Evolutionary conservation across 2,329 filamentous ascomycete species (phyloP).

Genomic region (Sclerotinia sclerotiorum): DNA sequence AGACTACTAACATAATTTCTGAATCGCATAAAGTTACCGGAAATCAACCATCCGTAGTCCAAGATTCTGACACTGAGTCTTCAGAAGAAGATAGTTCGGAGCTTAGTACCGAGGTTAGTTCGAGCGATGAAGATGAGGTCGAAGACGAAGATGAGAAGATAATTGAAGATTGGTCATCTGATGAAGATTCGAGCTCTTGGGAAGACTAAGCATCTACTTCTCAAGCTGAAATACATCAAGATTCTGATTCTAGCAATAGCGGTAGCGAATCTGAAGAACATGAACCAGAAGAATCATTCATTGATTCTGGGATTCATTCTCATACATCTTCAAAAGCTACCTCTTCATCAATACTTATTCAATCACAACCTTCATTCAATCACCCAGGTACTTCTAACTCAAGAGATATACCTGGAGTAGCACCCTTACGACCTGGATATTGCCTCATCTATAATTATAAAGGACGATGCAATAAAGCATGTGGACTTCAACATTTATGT

Average conservation of each 20-base stretch:
- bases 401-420: not conserved
- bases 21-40: not conserved
- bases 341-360: not conserved
- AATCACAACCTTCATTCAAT: not conserved
- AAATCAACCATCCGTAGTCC: not conserved
- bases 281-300: not conserved
- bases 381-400: not conserved
- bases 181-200: not conserved
- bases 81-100: slow-evolving; percentile 7
- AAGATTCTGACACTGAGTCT: not conserved
- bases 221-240: not conserved
- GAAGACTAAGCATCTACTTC: not conserved
- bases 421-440: slow-evolving; percentile 10
- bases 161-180: not conserved
- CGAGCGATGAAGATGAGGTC: not conserved
- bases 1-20: not conserved
- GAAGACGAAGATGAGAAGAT: not conserved
- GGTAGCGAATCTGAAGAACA: not conserved
- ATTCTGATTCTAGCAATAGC: not conserved
- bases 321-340: not conserved
- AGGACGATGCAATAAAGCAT: slow-evolving; percentile 10
- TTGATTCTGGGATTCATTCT: not conserved
- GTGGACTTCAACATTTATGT: slow-evolving; percentile 12
- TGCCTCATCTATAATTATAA: slow-evolving; percentile 12
- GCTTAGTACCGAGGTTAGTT: not conserved